A percentile compares a stretch with the other conserved stretches of the same genome.
phyloP scores from a whole-genome alignment of 495 filamentous ascomycete genomes.

The Terfezia boudieri region DNA sequence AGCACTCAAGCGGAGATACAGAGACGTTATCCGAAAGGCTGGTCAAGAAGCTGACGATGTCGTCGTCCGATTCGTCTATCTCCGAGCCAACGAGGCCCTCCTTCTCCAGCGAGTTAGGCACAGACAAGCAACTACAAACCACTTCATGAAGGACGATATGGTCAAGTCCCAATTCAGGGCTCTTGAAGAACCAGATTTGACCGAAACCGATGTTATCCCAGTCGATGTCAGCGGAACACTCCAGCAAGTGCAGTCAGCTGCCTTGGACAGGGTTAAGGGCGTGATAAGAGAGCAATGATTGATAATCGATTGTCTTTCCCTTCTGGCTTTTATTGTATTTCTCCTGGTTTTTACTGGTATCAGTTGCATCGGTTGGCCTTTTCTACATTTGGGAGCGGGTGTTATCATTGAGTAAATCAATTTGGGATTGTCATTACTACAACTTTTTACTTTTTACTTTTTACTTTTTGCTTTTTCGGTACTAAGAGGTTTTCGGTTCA shows the following conservation, averaged over 20 bases:
- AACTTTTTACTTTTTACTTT: no score
- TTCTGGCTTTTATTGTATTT: neutral
- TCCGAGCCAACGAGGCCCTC: slow-evolving; percentile 50
- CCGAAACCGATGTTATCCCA: slow-evolving; percentile 65
- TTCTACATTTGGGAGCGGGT: neutral
- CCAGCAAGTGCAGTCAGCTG: neutral
- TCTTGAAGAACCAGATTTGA: slow-evolving; percentile 54
- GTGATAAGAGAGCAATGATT: neutral
- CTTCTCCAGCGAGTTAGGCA: slow-evolving; percentile 50
- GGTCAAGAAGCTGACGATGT: slow-evolving; percentile 38
- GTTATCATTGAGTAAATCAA: neutral
- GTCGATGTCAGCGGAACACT: slow-evolving; percentile 39
- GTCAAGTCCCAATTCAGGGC: slow-evolving; percentile 77
- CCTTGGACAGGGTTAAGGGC: neutral
- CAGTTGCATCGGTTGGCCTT: neutral
- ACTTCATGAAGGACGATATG: slow-evolving; percentile 97
- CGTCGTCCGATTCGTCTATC: slow-evolving; percentile 79
- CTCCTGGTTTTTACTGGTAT: neutral
- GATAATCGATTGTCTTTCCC: neutral
- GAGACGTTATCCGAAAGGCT: slow-evolving; percentile 84
- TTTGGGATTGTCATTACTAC: neutral
- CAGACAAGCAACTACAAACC: slow-evolving; percentile 33
- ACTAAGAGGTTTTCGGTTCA: no score
- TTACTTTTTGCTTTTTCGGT: no score
- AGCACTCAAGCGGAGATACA: slow-evolving; percentile 89